Evolutionary conservation across 1,284 basidiomycete genomes (phyloP).

Genomic region (Cutaneotrichosporon arboriforme): DNA sequence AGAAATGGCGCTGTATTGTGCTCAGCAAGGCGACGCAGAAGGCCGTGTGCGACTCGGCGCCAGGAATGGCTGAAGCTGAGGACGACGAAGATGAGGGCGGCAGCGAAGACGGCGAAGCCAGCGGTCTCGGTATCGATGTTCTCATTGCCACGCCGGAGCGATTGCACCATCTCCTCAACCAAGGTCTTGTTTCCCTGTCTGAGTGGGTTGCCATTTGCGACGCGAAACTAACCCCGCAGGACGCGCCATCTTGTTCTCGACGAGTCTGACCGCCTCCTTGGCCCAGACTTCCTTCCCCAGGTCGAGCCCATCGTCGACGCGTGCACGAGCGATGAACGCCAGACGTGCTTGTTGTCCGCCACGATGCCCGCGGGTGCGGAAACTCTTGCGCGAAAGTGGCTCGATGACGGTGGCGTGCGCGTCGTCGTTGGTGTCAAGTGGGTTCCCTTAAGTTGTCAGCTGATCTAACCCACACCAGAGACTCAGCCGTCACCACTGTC

Average conservation of each 20-base stretch:
- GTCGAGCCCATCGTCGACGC: slow-evolving; percentile 79
- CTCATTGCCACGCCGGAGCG: slow-evolving; percentile 48
- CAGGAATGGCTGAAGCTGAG: slow-evolving; percentile 17
- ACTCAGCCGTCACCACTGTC: slow-evolving; percentile 70
- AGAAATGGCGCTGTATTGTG: slow-evolving; percentile 75
- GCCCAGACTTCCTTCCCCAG: slow-evolving; percentile 81
- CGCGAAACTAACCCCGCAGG: slow-evolving; percentile 48
- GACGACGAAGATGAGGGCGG: slow-evolving; percentile 17
- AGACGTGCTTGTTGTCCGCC: slow-evolving; percentile 90
- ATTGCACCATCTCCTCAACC: slow-evolving; percentile 57
- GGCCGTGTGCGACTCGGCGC: slow-evolving; percentile 42
- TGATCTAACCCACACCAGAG: slow-evolving; percentile 53
- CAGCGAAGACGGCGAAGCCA: slow-evolving; percentile 5
- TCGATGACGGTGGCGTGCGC: slow-evolving; percentile 69
- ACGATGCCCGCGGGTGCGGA: slow-evolving; percentile 87
- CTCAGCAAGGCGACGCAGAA: slow-evolving; percentile 70
- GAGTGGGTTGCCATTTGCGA: slow-evolving; percentile 56
- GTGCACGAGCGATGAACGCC: slow-evolving; percentile 66
- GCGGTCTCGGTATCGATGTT: slow-evolving; percentile 39
- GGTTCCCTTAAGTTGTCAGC: slow-evolving; percentile 32
- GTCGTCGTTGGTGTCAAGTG: slow-evolving; percentile 92
- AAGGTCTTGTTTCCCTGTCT: slow-evolving; percentile 60
- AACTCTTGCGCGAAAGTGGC: slow-evolving; percentile 76
- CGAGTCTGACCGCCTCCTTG: slow-evolving; percentile 86
- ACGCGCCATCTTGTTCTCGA: slow-evolving; percentile 79